phyloP scores from a whole-genome alignment of 75 land plant genomes.

The Sequoiadendron giganteum region DNA sequence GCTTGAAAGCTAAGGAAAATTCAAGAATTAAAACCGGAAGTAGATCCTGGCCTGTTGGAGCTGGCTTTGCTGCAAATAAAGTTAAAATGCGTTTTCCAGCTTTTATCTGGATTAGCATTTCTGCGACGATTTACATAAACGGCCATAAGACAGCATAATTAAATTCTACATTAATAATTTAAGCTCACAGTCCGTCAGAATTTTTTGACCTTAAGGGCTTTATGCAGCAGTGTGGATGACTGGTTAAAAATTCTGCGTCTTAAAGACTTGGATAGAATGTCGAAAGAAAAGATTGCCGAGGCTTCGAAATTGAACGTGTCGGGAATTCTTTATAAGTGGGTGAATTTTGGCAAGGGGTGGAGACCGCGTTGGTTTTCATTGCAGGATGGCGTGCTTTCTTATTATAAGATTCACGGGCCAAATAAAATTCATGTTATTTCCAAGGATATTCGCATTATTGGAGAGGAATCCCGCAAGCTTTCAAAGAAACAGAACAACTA shows the following conservation, averaged over 20 bases:
- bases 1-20: neutral
- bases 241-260: neutral
- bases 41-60: neutral
- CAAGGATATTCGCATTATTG: slow-evolving; percentile 63
- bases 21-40: neutral
- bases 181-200: neutral
- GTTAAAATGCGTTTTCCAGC: neutral
- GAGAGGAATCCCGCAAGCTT: slow-evolving; percentile 71
- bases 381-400: slow-evolving; percentile 94
- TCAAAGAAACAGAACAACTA: slow-evolving; percentile 38
- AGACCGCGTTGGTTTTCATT: slow-evolving; percentile 93
- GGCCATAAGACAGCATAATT: neutral
- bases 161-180: neutral
- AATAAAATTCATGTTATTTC: slow-evolving; percentile 70
- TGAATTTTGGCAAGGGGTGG: slow-evolving; percentile 98
- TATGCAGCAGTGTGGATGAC: neutral
- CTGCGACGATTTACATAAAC: neutral
- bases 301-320: slow-evolving; percentile 31
- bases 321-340: slow-evolving; percentile 95
- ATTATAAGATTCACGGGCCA: slow-evolving; percentile 96
- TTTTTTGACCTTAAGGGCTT: neutral
- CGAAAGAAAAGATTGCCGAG: neutral
- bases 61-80: neutral
- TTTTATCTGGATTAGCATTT: neutral
- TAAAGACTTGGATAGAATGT: neutral